phyloP scores from a whole-genome alignment of 805 yeast genomes.

The Myxozyma lipomycoides region DNA sequence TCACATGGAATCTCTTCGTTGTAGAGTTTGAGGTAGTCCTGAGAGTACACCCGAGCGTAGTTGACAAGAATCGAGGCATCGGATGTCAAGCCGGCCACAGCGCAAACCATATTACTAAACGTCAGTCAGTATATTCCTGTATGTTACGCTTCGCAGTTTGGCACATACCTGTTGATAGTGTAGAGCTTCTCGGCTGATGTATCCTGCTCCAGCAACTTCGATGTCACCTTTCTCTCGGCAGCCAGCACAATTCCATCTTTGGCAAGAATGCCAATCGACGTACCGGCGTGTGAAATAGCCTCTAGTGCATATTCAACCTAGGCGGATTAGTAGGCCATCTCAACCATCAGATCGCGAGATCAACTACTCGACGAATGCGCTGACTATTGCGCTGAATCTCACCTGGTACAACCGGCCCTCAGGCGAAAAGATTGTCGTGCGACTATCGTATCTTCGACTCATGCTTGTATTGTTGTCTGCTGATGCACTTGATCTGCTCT shows the following conservation, averaged over 20 bases:
- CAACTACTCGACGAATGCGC: too few relatives aligned
- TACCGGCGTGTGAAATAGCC: conserved; percentile 79
- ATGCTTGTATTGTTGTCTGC: conserved; percentile 31
- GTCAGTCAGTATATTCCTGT: neutral
- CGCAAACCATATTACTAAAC: conserved; percentile 66
- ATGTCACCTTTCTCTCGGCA: conserved; percentile 93
- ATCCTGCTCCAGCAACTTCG: conserved; percentile 89
- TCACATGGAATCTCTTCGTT: conserved; percentile 95
- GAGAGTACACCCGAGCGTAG: conserved; percentile 81
- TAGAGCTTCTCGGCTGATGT: conserved; percentile 90
- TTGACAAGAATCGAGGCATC: conserved; percentile 91
- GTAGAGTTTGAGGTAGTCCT: conserved; percentile 76
- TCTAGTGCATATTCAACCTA: conserved; percentile 93
- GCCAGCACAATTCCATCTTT: conserved; percentile 89
- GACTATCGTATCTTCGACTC: conserved; percentile 98
- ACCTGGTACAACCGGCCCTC: conserved; percentile 96
- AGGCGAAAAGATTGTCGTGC: conserved; percentile 98
- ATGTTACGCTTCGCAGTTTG: neutral
- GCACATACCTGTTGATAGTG: conserved; percentile 61
- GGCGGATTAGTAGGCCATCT: neutral
- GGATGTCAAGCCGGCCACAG: conserved; percentile 97
- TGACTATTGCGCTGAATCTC: too few relatives aligned
- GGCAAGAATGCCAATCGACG: conserved; percentile 73
- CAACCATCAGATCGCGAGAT: too few relatives aligned
- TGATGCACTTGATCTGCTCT: neutral